Evolutionary conservation across 768 basidiomycete genomes (phyloP).

Genomic region (Phylloporus rhodoxanthus): DNA sequence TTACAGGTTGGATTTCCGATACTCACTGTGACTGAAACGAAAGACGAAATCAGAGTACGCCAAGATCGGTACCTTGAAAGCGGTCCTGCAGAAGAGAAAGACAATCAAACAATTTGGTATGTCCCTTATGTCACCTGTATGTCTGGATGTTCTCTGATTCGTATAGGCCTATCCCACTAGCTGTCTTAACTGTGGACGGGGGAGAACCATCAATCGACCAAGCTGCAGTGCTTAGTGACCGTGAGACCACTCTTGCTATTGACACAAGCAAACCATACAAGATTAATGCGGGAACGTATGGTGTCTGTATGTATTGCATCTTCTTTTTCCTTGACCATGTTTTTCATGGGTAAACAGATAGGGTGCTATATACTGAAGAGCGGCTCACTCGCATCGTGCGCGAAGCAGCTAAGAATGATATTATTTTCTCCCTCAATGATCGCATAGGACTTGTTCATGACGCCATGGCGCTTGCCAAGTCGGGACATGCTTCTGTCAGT

Average conservation of each 20-base stretch:
- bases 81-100: constrained; percentile 69
- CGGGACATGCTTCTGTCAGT: constrained; percentile 73
- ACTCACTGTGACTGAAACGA: constrained; percentile 73
- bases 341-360: constrained; percentile 42
- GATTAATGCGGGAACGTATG: constrained; percentile 82
- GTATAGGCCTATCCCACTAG: constrained; percentile 54
- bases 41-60: constrained; percentile 65
- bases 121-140: not conserved
- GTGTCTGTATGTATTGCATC: constrained; percentile 64
- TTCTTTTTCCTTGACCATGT: not conserved
- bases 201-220: constrained; percentile 59
- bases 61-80: constrained; percentile 93
- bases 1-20: constrained; percentile 78
- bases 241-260: constrained; percentile 64
- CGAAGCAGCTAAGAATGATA: constrained; percentile 65
- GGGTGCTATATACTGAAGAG: constrained; percentile 80
- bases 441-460: constrained; percentile 87
- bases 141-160: not conserved
- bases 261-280: constrained; percentile 79
- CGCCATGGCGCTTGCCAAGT: constrained; percentile 70
- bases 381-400: constrained; percentile 70
- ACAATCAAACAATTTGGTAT: constrained; percentile 86
- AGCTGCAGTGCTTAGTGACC: constrained; percentile 56
- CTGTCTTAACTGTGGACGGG: constrained; percentile 56
- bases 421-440: constrained; percentile 74